These are phyloP conservation scores for Thraustochytrium striatum DNA, from an alignment of 352 stramenopile genomes.

Conservation along the genomic window DNA sequence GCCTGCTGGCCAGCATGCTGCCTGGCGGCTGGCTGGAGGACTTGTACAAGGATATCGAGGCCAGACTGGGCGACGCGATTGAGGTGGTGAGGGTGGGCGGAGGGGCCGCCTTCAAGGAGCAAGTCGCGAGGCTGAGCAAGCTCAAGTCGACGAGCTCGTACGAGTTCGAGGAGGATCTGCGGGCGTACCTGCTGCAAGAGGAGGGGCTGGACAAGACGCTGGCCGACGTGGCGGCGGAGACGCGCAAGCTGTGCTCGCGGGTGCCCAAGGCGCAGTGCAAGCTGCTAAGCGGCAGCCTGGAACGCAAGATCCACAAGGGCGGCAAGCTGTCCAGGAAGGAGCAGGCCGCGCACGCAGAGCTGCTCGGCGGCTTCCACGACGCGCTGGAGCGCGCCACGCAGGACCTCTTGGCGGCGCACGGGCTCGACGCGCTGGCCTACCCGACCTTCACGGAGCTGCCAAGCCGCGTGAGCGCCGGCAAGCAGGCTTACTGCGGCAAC, in stretches of 20 bases:
- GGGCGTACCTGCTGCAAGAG: background rate
- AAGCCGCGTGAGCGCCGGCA: background rate
- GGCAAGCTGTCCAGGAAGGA: constrained; percentile 27
- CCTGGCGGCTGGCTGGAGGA: too few species aligned
- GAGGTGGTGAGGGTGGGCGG: background rate
- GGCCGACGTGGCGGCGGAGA: background rate
- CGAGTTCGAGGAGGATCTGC: constrained; percentile 43
- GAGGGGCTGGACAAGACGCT: background rate
- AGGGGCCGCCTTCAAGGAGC: background rate
- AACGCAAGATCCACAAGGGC: constrained; percentile 7
- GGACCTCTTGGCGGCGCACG: background rate
- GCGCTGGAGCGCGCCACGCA: background rate
- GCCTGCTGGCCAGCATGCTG: background rate
- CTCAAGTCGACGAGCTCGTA: constrained; percentile 41
- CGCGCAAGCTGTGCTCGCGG: background rate
- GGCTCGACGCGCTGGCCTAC: constrained; percentile 2
- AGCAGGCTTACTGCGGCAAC: constrained; percentile 36
- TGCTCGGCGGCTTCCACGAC: background rate
- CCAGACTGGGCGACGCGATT: background rate
- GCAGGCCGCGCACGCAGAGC: background rate
- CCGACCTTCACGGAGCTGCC: constrained; percentile 43
- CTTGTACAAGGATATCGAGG: too few species aligned
- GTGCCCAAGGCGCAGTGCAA: background rate
- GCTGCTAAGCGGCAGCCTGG: background rate
- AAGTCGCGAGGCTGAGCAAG: constrained; percentile 11